Evolutionary conservation across 1,284 basidiomycete genomes (phyloP), one percentile per base, ranked within the genome.

Genomic region (Mycosarcoma mackinlayi): DNA sequence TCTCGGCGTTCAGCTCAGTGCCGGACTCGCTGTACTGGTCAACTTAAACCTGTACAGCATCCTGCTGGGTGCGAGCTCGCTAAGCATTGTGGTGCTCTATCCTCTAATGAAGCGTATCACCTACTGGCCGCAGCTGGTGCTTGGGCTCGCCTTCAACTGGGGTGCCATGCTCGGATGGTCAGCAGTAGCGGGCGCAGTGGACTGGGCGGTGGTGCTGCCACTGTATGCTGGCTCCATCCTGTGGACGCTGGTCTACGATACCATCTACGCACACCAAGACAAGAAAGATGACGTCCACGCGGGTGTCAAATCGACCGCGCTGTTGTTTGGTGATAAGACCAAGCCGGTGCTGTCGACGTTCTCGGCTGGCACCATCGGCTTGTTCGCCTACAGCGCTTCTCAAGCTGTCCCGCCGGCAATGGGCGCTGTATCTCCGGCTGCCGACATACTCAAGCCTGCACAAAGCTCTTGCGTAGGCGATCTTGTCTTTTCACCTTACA

Each of bases 261-360:
- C 90, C 46, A 95, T 98, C 73, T 99, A 99, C 79, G 96, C 96
- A 3, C 96, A 98, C 83, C 95, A 96, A 91, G 96, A 99, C 84
- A 98, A 98, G 85, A 83, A 77, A 7, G 96, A 98, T 85, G 96
- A 99, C 79, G 86, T 92, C 35, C 85, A 87, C 46, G 92, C 89
- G 18, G 94, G 92, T 21, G 95, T 99, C 80, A 92, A 91, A 70
- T 95, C 93, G 9, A 98, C 94, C 2, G 96, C 96, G 0, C 86
- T 98, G 44, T 87, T 96, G 38, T 98, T 98, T 82, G 78, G 69
- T 4, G 66, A 89, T 30, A 85, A 88, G 39, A 91, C 93, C 1
- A 89, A 91, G 10, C 87, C 89, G 0, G 89, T 96, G 73, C 88
- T 98, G 34, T 84, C 87, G 10, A 87, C 86, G 10, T 89, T 98